phyloP scores from a whole-genome alignment of 139 green algal genomes.

The Chlamydomonas asymmetrica region DNA sequence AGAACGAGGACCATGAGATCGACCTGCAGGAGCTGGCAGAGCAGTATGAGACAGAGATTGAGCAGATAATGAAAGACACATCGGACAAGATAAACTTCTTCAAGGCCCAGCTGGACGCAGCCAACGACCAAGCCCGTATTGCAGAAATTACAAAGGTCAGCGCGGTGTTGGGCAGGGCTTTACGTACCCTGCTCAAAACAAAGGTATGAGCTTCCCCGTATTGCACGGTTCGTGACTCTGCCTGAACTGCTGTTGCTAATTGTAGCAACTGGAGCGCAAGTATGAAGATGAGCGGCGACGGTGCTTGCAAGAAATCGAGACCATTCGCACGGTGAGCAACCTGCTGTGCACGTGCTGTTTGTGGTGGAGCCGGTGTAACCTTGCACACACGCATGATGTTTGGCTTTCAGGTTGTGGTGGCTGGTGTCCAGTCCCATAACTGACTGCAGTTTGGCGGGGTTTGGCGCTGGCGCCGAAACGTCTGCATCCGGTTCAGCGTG shows the following conservation, averaged over 20 bases:
- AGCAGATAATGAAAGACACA: constrained; percentile 65
- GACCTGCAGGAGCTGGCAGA: constrained; percentile 72
- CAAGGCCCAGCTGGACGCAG: constrained; percentile 56
- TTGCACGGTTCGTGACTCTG: neutral
- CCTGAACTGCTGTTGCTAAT: too few species aligned
- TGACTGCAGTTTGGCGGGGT: too few species aligned
- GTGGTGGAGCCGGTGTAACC: constrained; percentile 12
- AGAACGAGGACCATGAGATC: constrained; percentile 74
- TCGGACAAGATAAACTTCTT: constrained; percentile 58
- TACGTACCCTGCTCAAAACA: neutral
- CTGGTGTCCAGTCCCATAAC: too few species aligned
- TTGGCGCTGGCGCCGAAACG: too few species aligned
- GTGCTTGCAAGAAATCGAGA: constrained; percentile 42
- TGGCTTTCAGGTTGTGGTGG: too few species aligned
- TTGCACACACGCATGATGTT: too few species aligned
- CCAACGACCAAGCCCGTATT: constrained; percentile 22
- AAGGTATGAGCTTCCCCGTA: neutral
- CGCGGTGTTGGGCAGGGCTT: too few species aligned
- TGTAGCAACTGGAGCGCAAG: constrained; percentile 54
- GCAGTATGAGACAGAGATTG: constrained; percentile 74
- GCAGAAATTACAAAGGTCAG: constrained; percentile 23
- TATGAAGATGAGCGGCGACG: constrained; percentile 53
- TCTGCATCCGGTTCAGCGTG: too few species aligned
- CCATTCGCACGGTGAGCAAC: constrained; percentile 29
- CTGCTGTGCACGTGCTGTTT: neutral